Evolutionary conservation across 441 rosid species (phyloP), one percentile per base, ranked within the genome.

Genomic region (Populus hybrid): DNA sequence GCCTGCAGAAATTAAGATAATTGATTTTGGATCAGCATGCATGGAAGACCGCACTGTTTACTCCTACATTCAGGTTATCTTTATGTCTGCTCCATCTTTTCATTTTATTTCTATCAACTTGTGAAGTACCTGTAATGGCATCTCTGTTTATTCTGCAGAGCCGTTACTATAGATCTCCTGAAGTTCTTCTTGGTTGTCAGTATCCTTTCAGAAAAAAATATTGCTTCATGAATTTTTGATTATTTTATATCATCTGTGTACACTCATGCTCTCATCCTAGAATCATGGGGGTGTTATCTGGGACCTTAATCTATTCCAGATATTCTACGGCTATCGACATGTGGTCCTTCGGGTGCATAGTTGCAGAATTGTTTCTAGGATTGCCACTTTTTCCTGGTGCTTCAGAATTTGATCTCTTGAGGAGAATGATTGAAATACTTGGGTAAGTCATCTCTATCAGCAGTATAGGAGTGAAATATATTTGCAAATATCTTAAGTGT

Each of bases 341-440:
- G 99, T 97, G 99, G 99, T 97, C 99, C 84, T 91, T 95, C 80
- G 99, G 99, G 57, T 97, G 99, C 91, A 93, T 97, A 81, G 99
- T 97, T 12, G 99, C 99, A 21, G 99, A 97, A 82, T 86, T 97
- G 78, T 97, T 95, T 86, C 90, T 97, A 78, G 99, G 99, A 80
- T 85, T 95, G 88, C 99, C 99, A 6, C 88, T 97, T 67, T 97
- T 95, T 85, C 99, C 99, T 38, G 99, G 99, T 87, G 95, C 95
- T 80, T 97, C 99, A 83, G 99, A 97, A 84, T 95, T 95, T 86
- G 99, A 95, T 88, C 93, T 97, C 72, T 85, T 93, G 85, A 89
- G 91, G 84, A 89, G 99, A 86, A 97, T 97, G 99, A 82, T 92
- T 78, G 87, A 87, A 87, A 95, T 90, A 83, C 95, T 97, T 32